Conservation (phyloP, 129 eudicot genomes). For the Artemisia tridentata region DNA sequence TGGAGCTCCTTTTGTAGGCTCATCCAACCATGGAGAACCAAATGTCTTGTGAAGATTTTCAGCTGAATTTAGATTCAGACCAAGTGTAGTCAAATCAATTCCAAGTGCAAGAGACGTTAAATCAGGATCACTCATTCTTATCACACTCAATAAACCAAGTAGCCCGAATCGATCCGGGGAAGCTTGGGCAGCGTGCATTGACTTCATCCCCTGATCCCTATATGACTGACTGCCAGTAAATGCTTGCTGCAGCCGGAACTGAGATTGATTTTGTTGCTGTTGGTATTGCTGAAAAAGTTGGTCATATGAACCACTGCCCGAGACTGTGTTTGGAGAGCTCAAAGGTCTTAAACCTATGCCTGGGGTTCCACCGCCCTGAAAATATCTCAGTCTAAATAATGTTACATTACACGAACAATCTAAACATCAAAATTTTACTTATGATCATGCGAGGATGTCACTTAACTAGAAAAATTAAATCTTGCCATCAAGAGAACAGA, state of each 20-base stretch:
- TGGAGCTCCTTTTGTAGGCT: slow-evolving; percentile 81
- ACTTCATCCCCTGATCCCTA: slow-evolving; percentile 80
- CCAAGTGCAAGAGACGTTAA: slow-evolving; percentile 89
- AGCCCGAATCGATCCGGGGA: slow-evolving; percentile 71
- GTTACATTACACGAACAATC: not conserved
- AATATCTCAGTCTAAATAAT: not conserved
- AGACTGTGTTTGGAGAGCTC: slow-evolving; percentile 51
- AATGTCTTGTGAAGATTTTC: slow-evolving; percentile 85
- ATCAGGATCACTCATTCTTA: slow-evolving; percentile 91
- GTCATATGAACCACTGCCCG: slow-evolving; percentile 77
- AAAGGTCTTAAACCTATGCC: slow-evolving; percentile 73
- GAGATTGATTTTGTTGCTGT: slow-evolving; percentile 72
- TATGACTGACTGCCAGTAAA: slow-evolving; percentile 26
- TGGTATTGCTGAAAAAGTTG: slow-evolving; percentile 89
- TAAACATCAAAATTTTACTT: not conserved
- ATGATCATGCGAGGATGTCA: not conserved
- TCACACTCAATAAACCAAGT: slow-evolving; percentile 81
- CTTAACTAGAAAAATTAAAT: no score
- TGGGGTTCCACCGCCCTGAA: slow-evolving; percentile 67
- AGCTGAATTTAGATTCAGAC: slow-evolving; percentile 74
- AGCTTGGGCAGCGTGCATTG: slow-evolving; percentile 46
- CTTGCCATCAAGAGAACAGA: not conserved
- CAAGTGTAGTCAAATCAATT: slow-evolving; percentile 83
- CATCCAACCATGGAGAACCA: slow-evolving; percentile 90
- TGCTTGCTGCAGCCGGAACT: slow-evolving; percentile 66